Percentiles rank a stretch among this genome's conserved stretches.
Evolutionary conservation across 192 early-diverging fungal genomes (phyloP).

Genomic region (Coemansia sp.): DNA sequence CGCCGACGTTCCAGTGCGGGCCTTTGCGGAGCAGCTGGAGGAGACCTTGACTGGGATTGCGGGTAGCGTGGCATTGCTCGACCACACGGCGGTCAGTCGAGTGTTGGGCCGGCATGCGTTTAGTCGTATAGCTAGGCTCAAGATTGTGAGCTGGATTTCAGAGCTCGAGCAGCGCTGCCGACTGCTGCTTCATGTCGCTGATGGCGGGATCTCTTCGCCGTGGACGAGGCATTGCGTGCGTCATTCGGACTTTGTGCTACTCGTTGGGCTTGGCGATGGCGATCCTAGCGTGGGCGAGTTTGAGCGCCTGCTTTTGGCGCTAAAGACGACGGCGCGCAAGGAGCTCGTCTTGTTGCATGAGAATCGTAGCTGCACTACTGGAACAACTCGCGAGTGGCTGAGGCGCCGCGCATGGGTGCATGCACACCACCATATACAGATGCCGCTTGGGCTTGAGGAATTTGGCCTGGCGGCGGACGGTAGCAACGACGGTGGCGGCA

Average conservation of each 20-base stretch:
- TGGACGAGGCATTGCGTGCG: constrained; percentile 97
- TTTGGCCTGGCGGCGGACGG: constrained; percentile 1
- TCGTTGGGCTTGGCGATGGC: constrained; percentile 91
- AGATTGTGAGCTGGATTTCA: constrained; percentile 89
- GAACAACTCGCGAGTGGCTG: constrained; percentile 90
- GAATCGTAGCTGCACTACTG: constrained; percentile 73
- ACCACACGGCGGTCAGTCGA: constrained; percentile 75
- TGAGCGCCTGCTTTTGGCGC: constrained; percentile 87
- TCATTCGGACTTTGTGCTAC: constrained; percentile 93
- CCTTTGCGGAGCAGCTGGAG: constrained; percentile 86
- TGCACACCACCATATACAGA: constrained; percentile 95
- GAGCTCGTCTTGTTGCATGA: constrained; percentile 93
- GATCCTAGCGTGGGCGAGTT: constrained; percentile 90
- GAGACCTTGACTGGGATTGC: constrained; percentile 72
- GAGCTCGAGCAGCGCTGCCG: constrained; percentile 91
- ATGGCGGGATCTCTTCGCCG: constrained; percentile 83
- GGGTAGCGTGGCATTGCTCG: constrained; percentile 76
- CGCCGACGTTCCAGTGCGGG: constrained; percentile 77
- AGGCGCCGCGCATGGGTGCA: constrained; percentile 94
- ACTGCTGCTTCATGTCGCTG: constrained; percentile 94
- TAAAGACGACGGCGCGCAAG: constrained; percentile 98
- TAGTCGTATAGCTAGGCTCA: constrained; percentile 87
- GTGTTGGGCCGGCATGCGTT: constrained; percentile 93
- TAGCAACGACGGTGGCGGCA: background rate
- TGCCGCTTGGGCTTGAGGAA: constrained; percentile 57